Base-by-base conservation (phyloP, 805 yeast species). In the Jamesozyma jinghongensis region DNA sequence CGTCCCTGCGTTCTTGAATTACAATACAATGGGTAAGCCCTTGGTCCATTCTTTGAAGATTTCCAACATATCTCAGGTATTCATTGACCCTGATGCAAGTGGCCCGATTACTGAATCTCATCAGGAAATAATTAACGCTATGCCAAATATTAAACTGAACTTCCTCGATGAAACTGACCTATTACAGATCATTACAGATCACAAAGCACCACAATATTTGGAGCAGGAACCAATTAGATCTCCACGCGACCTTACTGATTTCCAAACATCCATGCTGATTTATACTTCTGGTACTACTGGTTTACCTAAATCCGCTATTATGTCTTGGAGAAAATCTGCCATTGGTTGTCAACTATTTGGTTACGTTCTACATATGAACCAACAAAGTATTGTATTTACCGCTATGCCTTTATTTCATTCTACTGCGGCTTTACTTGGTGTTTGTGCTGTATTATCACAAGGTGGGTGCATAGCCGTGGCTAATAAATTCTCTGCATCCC, bases 331-430 rank as follows among this genome's bases (percentile, higher is more conserved):
- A 53, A 88, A 87, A 61, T 74, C 83, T 5, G 73, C 71, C 36
- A 68, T 82, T 67, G 95, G 94, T 1, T 66, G 85, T 1, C 62
- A 70, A 2, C 56, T 85, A 19, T 87, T 85, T 55, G 85, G 85
- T 1, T 71, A 71, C 47, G 79, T 85, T 32, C 73, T 82, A 66
- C 72, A 77, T 44, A 68, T 85, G 49, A 60, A 66, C n/a, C 46
- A 60, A 5, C 57, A 66, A 3, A 75, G 83, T 13, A 74, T 71
- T 11, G 79, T 85, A 8, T 83, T 82, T 65, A 85, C 95, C 0
- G 85, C 95, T 1, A 88, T 88, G 97, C 97, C 97, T 1, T 67
- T 90, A 45, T 88, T 90, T 57, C 97, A 88, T 61, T 85, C 95
- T 1, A 88, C 97, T 0, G 97, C 96, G 3, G 83, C 95, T 0